Evolutionary conservation across 2,329 filamentous ascomycete species (phyloP).

Genomic region (Xylariomycetidae sp.): DNA sequence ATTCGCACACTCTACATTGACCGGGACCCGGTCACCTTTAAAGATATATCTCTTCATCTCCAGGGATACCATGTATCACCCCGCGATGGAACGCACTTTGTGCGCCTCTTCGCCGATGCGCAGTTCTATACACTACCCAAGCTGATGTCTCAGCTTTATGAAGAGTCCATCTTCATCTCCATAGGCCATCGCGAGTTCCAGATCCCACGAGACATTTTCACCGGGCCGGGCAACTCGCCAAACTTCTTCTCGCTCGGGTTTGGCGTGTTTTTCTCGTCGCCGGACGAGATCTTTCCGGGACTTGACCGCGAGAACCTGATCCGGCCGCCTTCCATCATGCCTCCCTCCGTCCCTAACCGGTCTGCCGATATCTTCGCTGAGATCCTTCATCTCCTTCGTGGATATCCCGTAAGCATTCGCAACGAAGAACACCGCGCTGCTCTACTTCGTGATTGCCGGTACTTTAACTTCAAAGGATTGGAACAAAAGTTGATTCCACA

Average conservation of each 20-base stretch:
- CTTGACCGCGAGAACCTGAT: conserved; percentile 72
- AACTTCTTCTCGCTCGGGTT: conserved; percentile 96
- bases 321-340: conserved; percentile 78
- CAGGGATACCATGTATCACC: conserved; percentile 87
- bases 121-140: conserved; percentile 91
- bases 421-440: conserved; percentile 70
- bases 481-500: conserved; percentile 83
- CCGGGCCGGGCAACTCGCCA: conserved; percentile 77
- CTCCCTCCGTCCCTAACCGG: conserved; percentile 73
- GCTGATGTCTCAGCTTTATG: conserved; percentile 84
- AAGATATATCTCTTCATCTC: conserved; percentile 82
- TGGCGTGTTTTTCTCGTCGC: conserved; percentile 76
- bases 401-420: conserved; percentile 74
- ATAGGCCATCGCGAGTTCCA: conserved; percentile 85
- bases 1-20: conserved; percentile 90
- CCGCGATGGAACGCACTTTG: conserved; percentile 77
- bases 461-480: conserved; percentile 86
- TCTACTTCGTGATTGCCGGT: conserved; percentile 78
- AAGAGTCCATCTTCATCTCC: conserved; percentile 85
- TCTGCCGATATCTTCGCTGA: conserved; percentile 82
- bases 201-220: conserved; percentile 84
- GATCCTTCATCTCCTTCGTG: conserved; percentile 72
- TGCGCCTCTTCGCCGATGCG: conserved; percentile 87
- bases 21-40: conserved; percentile 82
- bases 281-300: conserved; percentile 77